Conservation (phyloP, 1,284 basidiomycete species). For the Limonomyces culmigenus region DNA sequence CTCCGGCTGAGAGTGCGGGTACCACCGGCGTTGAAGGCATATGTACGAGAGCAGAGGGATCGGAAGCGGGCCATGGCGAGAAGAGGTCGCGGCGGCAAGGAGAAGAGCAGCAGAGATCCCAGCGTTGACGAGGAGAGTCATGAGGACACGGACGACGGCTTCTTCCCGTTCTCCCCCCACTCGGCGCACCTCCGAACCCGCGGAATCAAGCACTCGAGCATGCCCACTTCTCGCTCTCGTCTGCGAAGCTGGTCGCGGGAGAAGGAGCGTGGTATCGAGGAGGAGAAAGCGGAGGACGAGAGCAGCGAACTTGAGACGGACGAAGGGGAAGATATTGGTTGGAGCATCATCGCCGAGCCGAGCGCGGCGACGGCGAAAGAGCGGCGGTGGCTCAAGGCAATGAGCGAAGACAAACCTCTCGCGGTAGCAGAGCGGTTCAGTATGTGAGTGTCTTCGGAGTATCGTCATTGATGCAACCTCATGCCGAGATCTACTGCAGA, state of each 20-base stretch:
- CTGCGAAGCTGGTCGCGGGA: constrained; percentile 27
- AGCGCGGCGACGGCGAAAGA: constrained; percentile 62
- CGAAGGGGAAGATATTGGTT: constrained; percentile 35
- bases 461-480: background rate
- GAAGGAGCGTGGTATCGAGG: too few relatives aligned
- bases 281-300: too few relatives aligned
- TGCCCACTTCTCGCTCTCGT: constrained; percentile 10
- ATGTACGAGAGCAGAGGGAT: constrained; percentile 28
- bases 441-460: constrained; percentile 26
- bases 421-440: constrained; percentile 46
- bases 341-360: constrained; percentile 70
- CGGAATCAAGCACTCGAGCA: constrained; percentile 15
- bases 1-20: constrained; percentile 76
- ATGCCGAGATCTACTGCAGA: constrained; percentile 18
- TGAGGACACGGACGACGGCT: constrained; percentile 15
- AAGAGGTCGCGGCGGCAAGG: background rate
- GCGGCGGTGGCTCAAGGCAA: constrained; percentile 64
- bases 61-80: constrained; percentile 7
- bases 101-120: background rate
- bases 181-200: too few relatives aligned
- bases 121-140: constrained; percentile 11
- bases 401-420: constrained; percentile 65
- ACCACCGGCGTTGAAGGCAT: constrained; percentile 58
- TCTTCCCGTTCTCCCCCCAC: too few relatives aligned
- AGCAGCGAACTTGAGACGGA: too few relatives aligned